Conservation (phyloP, 352 stramenopile genomes). For the Phytopythium sindhum region DNA sequence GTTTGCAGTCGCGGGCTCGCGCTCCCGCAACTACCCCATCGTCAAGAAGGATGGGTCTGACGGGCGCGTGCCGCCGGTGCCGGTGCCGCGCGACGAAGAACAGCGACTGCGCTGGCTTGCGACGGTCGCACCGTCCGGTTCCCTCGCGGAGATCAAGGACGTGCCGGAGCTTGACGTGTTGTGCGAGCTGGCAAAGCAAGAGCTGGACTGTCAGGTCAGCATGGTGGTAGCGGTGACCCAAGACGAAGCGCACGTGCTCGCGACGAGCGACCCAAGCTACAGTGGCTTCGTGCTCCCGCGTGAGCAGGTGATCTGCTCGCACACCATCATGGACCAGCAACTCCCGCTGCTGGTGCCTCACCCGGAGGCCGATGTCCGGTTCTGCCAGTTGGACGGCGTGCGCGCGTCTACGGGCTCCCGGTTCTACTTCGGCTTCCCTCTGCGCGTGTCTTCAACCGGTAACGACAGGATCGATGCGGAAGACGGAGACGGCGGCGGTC, state of each 20-base stretch:
- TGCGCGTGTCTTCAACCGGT: conserved; percentile 8
- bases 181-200: conserved; percentile 44
- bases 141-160: conserved; percentile 27
- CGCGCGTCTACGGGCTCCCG: conserved; percentile 26
- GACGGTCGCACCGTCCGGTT: neutral
- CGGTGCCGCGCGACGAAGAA: neutral
- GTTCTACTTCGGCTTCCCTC: conserved; percentile 68
- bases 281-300: conserved; percentile 28
- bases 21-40: neutral
- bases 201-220: conserved; percentile 43
- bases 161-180: conserved; percentile 62
- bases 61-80: neutral
- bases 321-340: conserved; percentile 48
- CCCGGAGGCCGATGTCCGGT: conserved; percentile 59
- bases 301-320: conserved; percentile 50
- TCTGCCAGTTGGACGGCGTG: conserved; percentile 34
- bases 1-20: neutral
- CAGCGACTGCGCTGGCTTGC: neutral
- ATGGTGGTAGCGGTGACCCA: conserved; percentile 49
- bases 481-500: conserved; percentile 16
- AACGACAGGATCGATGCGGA: too few relatives aligned
- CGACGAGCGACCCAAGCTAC: conserved; percentile 34
- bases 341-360: conserved; percentile 53
- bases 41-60: neutral
- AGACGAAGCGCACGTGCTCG: conserved; percentile 35